Base-by-base conservation (phyloP, 1,284 basidiomycete genomes). In the Naganishia cerealis region DNA sequence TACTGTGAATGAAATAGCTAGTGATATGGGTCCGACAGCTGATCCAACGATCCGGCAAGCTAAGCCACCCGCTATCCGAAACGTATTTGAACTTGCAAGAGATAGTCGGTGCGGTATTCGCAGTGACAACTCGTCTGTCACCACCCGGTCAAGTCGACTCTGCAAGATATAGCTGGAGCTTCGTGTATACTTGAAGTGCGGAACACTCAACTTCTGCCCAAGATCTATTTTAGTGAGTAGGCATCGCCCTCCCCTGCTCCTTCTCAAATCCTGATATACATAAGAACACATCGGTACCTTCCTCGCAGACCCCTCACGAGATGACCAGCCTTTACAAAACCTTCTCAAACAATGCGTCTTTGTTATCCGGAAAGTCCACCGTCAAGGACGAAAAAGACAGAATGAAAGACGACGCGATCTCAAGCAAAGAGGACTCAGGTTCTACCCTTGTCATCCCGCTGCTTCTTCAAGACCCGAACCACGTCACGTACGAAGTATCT, bases 331-430 rank as follows among this genome's bases (percentile, higher is more conserved):
- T 50, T 13, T 50, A 50, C 46, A 50, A 50, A 24, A 21, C 46
- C 13, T 24, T 50, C 1, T 50, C 46, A 8, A 24, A 24, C 9
- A 50, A 24, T 50, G 29, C 29, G 29, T 50, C 46, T 3, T 50
- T n/a, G 46, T 24, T 50, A n/a, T 50, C 46, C 46, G 46, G n/a
- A 50, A 50, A 50, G 46, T 50, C 46, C 15, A 50, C 46, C 10
- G 7, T 50, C 15, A 9, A 50, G 46, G 46, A 50, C 8, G 46
- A 50, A 9, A 50, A 50, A 24, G 46, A 50, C 46, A 13, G 10
- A 42, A 18, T n/a, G 13, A 50, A 15, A 24, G 46, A 50, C 46
- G 21, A 42, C 10, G 10, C 40, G 40, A 42, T 13, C 40, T 42
- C 46, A 9, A 50, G 8, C 46, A 50, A 50, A 50, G 46, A 50